Percentiles rank a stretch among this genome's conserved stretches.
phyloP scores from a whole-genome alignment of 129 eudicot genomes.

The Tagetes patula region DNA sequence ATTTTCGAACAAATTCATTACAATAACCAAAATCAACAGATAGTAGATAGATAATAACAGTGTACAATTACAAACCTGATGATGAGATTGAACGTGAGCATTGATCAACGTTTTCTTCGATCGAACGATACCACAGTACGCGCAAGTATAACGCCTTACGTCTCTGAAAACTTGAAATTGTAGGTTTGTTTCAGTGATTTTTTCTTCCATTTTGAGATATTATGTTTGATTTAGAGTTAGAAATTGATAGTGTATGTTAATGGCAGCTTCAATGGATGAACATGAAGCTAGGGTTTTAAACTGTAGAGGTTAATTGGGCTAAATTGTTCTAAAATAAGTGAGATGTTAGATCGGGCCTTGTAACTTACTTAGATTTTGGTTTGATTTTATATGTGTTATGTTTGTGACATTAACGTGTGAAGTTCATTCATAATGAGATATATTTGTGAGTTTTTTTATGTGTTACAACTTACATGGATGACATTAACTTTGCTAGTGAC shows the following conservation, averaged over 20 bases:
- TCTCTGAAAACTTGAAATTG: slow-evolving; percentile 50
- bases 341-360: too few species aligned
- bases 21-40: neutral
- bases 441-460: too few species aligned
- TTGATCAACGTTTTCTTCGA: slow-evolving; percentile 73
- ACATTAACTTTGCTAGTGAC: too few species aligned
- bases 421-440: too few species aligned
- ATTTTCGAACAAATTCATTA: neutral
- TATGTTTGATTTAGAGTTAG: neutral
- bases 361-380: too few species aligned
- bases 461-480: too few species aligned
- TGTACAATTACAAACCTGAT: slow-evolving; percentile 42
- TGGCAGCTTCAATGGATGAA: slow-evolving; percentile 20
- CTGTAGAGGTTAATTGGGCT: neutral
- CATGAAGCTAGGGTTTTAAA: slow-evolving; percentile 30
- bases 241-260: neutral
- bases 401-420: too few species aligned
- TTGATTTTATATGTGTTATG: too few species aligned
- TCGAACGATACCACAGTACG: slow-evolving; percentile 79
- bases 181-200: slow-evolving; percentile 9
- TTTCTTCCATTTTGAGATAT: slow-evolving; percentile 32
- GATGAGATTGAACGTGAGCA: slow-evolving; percentile 58
- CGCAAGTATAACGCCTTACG: slow-evolving; percentile 65
- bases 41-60: slow-evolving; percentile 28
- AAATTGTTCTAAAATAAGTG: too few species aligned